A percentile compares a stretch with the other conserved stretches of the same genome.
These are phyloP conservation scores for Amoeboaphelidium protococcarum DNA, from an alignment of 371 early-diverging fungal genomes.

Conservation along the genomic window DNA sequence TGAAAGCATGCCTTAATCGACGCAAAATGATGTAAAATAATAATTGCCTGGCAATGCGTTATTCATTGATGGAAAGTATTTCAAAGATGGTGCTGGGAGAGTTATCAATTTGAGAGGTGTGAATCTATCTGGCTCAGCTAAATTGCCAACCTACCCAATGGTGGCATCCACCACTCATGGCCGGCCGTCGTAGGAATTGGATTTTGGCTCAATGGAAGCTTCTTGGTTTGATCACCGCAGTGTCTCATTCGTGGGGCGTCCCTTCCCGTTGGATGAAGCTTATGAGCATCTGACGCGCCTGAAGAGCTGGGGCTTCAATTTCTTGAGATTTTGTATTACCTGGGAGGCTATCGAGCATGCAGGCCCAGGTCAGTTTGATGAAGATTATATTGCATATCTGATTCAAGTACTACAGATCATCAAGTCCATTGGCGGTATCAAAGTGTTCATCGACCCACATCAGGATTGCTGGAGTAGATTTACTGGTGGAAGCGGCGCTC, in stretches of 20 bases:
- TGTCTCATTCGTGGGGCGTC: conserved; percentile 34
- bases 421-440: not conserved
- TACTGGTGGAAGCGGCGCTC: conserved; percentile 59
- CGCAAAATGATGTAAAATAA: too few species aligned
- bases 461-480: conserved; percentile 31
- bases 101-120: conserved; percentile 30
- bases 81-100: too few species aligned
- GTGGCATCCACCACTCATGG: conserved; percentile 13
- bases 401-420: conserved; percentile 2
- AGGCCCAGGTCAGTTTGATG: conserved; percentile 19
- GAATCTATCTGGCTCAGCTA: conserved; percentile 31
- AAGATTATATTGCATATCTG: conserved; percentile 3
- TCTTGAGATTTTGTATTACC: conserved; percentile 39
- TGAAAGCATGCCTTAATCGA: too few species aligned
- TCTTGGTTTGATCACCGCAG: conserved; percentile 22
- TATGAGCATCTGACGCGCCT: conserved; percentile 47
- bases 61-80: too few species aligned
- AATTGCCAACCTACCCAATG: conserved; percentile 20
- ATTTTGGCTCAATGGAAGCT: conserved; percentile 19
- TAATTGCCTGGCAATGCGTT: too few species aligned
- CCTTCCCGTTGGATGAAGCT: conserved; percentile 54
- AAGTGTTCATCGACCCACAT: conserved; percentile 8
- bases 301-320: conserved; percentile 44
- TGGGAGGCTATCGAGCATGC: conserved; percentile 66
- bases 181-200: too few species aligned